Evolutionary conservation across 306 rosid genomes (phyloP).

Genomic region (Casuarina equisetifolia): DNA sequence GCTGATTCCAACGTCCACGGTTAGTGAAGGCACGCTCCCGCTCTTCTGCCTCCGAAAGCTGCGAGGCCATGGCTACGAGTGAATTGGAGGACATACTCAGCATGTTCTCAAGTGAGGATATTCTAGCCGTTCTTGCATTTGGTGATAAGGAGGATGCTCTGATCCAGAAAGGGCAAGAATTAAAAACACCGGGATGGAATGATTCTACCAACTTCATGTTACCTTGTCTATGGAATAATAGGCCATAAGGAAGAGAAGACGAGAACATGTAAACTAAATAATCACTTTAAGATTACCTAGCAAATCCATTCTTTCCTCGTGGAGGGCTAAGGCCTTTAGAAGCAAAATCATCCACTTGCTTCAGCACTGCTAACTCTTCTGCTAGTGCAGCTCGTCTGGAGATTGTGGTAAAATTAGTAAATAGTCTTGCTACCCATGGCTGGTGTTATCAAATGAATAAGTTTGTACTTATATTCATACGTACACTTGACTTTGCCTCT

Average conservation of each 20-base stretch:
- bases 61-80: slow-evolving; percentile 99
- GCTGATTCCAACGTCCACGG: slow-evolving; percentile 98
- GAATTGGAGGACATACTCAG: slow-evolving; percentile 92
- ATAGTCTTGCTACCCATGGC: slow-evolving; percentile 20
- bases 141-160: slow-evolving; percentile 97
- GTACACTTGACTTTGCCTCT: slow-evolving; percentile 98
- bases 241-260: slow-evolving; percentile 9
- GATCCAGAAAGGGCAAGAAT: slow-evolving; percentile 34
- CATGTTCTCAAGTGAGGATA: slow-evolving; percentile 93
- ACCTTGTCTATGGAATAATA: slow-evolving; percentile 17
- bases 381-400: slow-evolving; percentile 97
- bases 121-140: slow-evolving; percentile 93
- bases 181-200: slow-evolving; percentile 29
- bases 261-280: slow-evolving; percentile 20
- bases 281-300: slow-evolving; percentile 50
- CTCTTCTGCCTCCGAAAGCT: slow-evolving; percentile 99
- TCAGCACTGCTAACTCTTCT: slow-evolving; percentile 91
- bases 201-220: slow-evolving; percentile 20
- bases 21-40: slow-evolving; percentile 90
- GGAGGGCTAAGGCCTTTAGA: slow-evolving; percentile 96
- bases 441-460: slow-evolving; percentile 20
- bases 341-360: slow-evolving; percentile 88
- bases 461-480: slow-evolving; percentile 22
- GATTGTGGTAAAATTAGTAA: slow-evolving; percentile 29
- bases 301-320: slow-evolving; percentile 85